Evolutionary conservation across 139 green algal genomes (phyloP), one percentile per base, ranked within the genome.

Genomic region (Mesotaenium endlicherianum): DNA sequence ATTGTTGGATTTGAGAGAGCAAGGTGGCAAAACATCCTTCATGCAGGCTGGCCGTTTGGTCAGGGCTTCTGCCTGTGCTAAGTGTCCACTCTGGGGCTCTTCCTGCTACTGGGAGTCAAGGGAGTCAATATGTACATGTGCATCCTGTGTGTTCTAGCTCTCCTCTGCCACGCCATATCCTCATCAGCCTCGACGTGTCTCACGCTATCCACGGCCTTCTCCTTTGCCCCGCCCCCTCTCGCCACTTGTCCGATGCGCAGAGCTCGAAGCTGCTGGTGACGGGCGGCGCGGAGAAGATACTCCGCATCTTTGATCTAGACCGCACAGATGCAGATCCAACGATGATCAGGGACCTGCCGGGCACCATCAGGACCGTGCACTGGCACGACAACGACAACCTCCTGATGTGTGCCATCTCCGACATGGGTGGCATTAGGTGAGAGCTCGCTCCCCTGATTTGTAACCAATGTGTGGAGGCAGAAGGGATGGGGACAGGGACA

Each of bases 261-360:
- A 59, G 87, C 68, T 57, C 60, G 11, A 38, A 64, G 34, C 58
- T 70, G 42, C 45, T 91, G 1, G 20, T 91, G 50, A 89, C 75
- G 11, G 85, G 90, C 89, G 94, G 95, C 16, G 83, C 90, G 34
- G 95, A 98, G 77, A 97, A 98, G 88, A 64, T 95, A 43, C 47
- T 99, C n/a, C 93, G 95, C 8, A 77, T 98, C 0, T 99, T 91
- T 60, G 95, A 99, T 76, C 75, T 99, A 20, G 82, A 89, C 5
- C 86, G 87, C 44, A 91, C 92, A 0, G 93, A 94, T 0, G 91
- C 92, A 6, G 90, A 91, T 11, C 94, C 95, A 34, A 44, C 78
- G 4, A 77, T 84, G 71, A 81, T 94, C 14, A 59, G 81, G 34
- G 86, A 30, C 20, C 34, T 49, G 0, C 68, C 89, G 0, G 49